Base-by-base conservation (phyloP, 129 eudicot species). In the Arctium lappa region DNA sequence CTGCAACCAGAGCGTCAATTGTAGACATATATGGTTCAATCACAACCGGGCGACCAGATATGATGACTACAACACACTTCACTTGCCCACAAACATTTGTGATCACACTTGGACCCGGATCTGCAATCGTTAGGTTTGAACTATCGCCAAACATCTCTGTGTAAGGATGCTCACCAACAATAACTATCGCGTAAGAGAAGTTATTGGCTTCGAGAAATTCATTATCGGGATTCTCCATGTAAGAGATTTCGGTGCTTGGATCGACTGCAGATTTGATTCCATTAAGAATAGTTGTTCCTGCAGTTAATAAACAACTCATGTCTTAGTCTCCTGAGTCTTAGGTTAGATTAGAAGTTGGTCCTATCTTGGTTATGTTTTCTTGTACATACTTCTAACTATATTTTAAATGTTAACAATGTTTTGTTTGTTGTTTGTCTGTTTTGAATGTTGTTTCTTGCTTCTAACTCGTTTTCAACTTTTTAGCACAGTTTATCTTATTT, bases 101-200 rank as follows among this genome's bases (percentile, higher is more conserved):
- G 46, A 91, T 91, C 38, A 86, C 80, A 63, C 66, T 77, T 48
- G 96, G 90, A 44, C 96, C 93, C 0, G 93, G 91, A 76, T 89
- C 96, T 12, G 86, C 75, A 74, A 91, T 82, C 37, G 91, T 86
- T 36, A 91, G 96, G 37, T 40, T 89, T 63, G 85, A 70, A 78
- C 91, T 91, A 78, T 91, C 96, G 6, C 96, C 96, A 46, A 81
- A 87, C 78, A 75, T 86, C 86, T 91, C 96, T 4, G 93, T 85
- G 80, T 91, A 91, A n/a, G 93, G 90, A 80, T 83, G 84, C 78
- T 91, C 93, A 10, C 96, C 96, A 39, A 91, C 90, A 16, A 91
- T 88, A 70, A 91, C 89, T 39, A 91, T 88, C 1, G 93, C 93
- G 32, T 91, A 88, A 5, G 84, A 71, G 72, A 91, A 91, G 83